Evolutionary conservation across 2,329 filamentous ascomycete genomes (phyloP).

Genomic region (Ophioceras dolichostomum): DNA sequence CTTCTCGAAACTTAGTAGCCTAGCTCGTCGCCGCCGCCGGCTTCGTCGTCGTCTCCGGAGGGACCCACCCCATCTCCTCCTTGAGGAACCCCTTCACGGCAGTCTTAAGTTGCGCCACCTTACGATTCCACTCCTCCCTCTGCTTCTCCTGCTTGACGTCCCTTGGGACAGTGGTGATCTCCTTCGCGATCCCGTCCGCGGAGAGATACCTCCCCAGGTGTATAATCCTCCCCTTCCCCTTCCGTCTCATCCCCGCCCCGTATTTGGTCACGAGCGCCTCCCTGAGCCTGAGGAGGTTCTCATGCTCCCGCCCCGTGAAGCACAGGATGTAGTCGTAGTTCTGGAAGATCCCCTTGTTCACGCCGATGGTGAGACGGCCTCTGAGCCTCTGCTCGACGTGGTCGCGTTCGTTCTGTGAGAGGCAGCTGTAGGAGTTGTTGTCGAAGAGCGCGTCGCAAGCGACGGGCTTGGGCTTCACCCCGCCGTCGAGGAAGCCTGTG

Average conservation of each 20-base stretch:
- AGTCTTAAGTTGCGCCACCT: background rate
- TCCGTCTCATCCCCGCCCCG: background rate
- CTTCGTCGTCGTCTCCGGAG: too few relatives aligned
- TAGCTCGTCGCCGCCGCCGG: too few relatives aligned
- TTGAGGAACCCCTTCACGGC: background rate
- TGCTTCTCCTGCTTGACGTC: background rate
- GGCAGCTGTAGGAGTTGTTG: conserved; percentile 8
- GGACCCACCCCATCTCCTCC: background rate
- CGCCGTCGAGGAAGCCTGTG: conserved; percentile 6
- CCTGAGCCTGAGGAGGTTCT: conserved; percentile 13
- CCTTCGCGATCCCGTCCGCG: background rate
- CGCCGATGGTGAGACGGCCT: conserved; percentile 7
- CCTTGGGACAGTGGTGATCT: background rate
- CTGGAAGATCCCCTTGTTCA: conserved; percentile 10
- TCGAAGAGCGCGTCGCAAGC: conserved; percentile 13
- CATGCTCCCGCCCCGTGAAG: conserved; percentile 14
- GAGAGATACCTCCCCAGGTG: conserved; percentile 13
- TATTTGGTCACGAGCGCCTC: conserved; percentile 7
- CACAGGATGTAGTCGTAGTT: conserved; percentile 14
- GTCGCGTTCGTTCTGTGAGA: background rate
- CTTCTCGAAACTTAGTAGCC: too few relatives aligned
- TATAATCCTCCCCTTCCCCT: conserved; percentile 12
- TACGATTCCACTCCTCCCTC: background rate
- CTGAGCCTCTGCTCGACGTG: background rate
- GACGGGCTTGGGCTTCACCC: conserved; percentile 2